Evolutionary conservation across 108 stramenopile genomes (phyloP).

Genomic region (Nitzschia inconspicua): DNA sequence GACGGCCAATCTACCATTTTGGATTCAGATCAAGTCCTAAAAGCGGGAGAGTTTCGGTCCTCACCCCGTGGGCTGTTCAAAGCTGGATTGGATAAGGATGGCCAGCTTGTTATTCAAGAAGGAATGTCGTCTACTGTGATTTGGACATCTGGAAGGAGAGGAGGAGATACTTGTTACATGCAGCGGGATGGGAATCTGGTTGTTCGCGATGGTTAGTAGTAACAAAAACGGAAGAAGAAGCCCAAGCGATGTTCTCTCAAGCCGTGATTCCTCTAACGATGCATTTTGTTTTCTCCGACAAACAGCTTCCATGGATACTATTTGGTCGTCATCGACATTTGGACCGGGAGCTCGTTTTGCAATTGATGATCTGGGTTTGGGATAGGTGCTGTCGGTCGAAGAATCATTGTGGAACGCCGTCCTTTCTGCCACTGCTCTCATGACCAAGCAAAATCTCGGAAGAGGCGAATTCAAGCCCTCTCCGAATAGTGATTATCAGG

Average conservation of each 20-base stretch:
- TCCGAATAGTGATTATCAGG: slow-evolving; percentile 12
- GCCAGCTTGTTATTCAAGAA: too few relatives aligned
- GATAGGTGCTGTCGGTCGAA: not conserved
- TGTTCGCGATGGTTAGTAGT: not conserved
- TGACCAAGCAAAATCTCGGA: not conserved
- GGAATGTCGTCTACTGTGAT: too few relatives aligned
- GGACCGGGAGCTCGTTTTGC: not conserved
- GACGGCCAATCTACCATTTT: not conserved
- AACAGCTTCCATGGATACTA: not conserved
- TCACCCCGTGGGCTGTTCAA: too few relatives aligned
- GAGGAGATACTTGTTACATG: too few relatives aligned
- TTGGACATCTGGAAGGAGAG: too few relatives aligned
- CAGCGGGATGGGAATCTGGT: slow-evolving; percentile 27
- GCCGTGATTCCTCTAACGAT: too few relatives aligned
- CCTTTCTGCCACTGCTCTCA: not conserved
- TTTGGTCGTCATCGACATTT: not conserved
- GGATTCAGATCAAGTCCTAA: too few relatives aligned
- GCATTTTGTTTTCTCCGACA: too few relatives aligned
- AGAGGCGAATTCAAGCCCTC: slow-evolving; percentile 18
- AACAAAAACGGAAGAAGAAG: too few relatives aligned
- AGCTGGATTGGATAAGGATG: too few relatives aligned
- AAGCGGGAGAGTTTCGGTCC: too few relatives aligned
- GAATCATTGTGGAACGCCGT: not conserved
- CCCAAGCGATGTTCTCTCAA: too few relatives aligned
- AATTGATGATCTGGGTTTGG: not conserved